These are phyloP conservation scores for Berberis thunbergii DNA, from an alignment of 164 flowering plant genomes.

Conservation along the genomic window DNA sequence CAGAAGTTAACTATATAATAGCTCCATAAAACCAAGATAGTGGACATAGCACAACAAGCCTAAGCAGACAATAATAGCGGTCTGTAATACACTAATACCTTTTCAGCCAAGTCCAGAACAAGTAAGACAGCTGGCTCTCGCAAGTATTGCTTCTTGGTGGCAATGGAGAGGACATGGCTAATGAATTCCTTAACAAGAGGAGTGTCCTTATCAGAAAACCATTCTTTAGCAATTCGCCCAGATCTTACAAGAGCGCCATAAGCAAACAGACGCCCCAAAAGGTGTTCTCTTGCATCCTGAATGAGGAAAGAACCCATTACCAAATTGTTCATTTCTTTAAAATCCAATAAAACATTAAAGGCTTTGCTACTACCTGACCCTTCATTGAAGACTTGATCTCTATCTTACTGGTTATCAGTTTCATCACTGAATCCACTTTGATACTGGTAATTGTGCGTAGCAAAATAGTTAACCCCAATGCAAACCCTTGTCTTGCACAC, in stretches of 20 bases:
- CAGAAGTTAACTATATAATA: not conserved
- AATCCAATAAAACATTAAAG: not conserved
- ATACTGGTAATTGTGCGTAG: conserved; percentile 39
- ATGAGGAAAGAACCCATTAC: conserved; percentile 5
- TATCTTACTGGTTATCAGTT: conserved; percentile 50
- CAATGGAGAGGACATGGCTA: conserved; percentile 48
- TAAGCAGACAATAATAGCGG: too few species aligned
- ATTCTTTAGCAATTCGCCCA: conserved; percentile 57
- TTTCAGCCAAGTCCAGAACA: conserved; percentile 63
- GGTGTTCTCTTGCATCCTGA: conserved; percentile 82
- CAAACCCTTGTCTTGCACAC: conserved; percentile 99
- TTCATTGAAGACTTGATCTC: conserved; percentile 92
- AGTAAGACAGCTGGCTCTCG: conserved; percentile 75
- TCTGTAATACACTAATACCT: conserved; percentile 33
- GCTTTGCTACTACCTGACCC: conserved; percentile 66
- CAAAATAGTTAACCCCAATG: conserved; percentile 61
- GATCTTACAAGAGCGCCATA: conserved; percentile 90
- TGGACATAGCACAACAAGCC: too few species aligned
- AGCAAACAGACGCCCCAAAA: conserved; percentile 86
- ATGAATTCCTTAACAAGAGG: conserved; percentile 53
- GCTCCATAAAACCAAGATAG: not conserved
- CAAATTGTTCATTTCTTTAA: conserved; percentile 6
- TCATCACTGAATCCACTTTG: conserved; percentile 55
- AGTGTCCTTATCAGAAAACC: conserved; percentile 40
- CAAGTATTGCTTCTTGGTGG: conserved; percentile 75